Percentiles rank a stretch among this genome's conserved stretches.
These are phyloP conservation scores for Stachybotrys chartarum DNA, from an alignment of 2,329 filamentous ascomycete species.

Conservation along the genomic window DNA sequence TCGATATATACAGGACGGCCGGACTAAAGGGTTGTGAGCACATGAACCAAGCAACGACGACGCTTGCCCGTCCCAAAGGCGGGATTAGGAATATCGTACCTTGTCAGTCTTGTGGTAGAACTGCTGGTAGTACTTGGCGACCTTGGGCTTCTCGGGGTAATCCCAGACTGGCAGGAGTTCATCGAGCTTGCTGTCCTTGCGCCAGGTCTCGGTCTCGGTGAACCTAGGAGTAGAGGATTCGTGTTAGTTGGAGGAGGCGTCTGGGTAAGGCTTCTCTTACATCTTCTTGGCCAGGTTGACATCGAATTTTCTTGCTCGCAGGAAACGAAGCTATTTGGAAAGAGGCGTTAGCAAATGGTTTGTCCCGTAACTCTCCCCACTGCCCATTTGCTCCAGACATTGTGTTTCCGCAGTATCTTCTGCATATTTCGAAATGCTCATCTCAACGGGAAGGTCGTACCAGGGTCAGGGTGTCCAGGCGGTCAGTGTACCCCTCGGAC, in stretches of 20 bases:
- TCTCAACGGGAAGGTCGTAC: conserved; percentile 38
- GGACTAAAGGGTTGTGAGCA: conserved; percentile 51
- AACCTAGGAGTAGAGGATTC: conserved; percentile 55
- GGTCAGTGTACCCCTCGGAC: conserved; percentile 70
- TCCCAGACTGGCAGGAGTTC: conserved; percentile 74
- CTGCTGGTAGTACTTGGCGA: conserved; percentile 92
- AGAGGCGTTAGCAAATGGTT: conserved; percentile 7
- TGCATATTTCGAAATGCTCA: neutral
- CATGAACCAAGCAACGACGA: neutral
- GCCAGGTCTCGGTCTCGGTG: conserved; percentile 83
- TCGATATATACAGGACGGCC: conserved; percentile 97
- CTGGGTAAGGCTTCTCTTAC: conserved; percentile 43
- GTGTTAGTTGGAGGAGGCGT: neutral
- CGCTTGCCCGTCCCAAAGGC: neutral
- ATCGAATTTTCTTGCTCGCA: conserved; percentile 93
- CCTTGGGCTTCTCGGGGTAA: conserved; percentile 75
- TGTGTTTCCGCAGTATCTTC: neutral
- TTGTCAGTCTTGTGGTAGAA: conserved; percentile 98
- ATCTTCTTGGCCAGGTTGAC: conserved; percentile 78
- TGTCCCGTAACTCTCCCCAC: neutral
- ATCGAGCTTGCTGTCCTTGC: conserved; percentile 78
- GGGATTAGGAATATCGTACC: conserved; percentile 31
- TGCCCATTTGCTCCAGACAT: neutral
- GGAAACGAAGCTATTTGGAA: conserved; percentile 64
- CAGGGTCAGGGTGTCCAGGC: conserved; percentile 87